phyloP scores from a whole-genome alignment of 2,329 filamentous ascomycete species.

The Neurospora crassa region DNA sequence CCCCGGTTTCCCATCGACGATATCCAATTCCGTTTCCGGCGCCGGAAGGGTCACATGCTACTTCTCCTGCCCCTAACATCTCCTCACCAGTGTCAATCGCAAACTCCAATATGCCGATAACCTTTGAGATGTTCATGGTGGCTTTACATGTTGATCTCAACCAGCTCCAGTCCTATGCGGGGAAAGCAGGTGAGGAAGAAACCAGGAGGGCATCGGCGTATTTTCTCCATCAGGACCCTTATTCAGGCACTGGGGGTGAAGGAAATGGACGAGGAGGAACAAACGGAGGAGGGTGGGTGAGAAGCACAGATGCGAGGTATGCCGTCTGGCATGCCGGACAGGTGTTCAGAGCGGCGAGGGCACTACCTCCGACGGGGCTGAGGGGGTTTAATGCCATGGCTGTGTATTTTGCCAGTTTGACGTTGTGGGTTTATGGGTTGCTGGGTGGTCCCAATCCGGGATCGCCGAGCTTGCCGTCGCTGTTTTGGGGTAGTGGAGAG shows the following conservation, averaged over 20 bases:
- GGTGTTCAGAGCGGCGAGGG: slow-evolving; percentile 16
- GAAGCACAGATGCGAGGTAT: slow-evolving; percentile 17
- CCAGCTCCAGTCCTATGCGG: slow-evolving; percentile 20
- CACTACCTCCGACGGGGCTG: slow-evolving; percentile 18
- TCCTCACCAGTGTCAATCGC: background rate
- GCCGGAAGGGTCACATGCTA: background rate
- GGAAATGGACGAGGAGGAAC: background rate
- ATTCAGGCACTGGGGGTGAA: background rate
- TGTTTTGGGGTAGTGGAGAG: background rate
- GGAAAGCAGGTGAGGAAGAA: slow-evolving; percentile 22
- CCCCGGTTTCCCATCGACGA: background rate
- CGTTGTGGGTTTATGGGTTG: slow-evolving; percentile 21
- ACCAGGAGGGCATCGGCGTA: slow-evolving; percentile 14
- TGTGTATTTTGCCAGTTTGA: slow-evolving; percentile 20
- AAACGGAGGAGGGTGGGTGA: slow-evolving; percentile 14
- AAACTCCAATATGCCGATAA: slow-evolving; percentile 14
- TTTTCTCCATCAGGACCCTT: background rate
- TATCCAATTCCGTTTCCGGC: background rate
- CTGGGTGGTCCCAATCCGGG: slow-evolving; percentile 7
- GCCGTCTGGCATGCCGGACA: slow-evolving; percentile 22
- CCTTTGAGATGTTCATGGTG: slow-evolving; percentile 20
- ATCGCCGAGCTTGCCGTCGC: slow-evolving; percentile 1
- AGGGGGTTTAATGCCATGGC: slow-evolving; percentile 21
- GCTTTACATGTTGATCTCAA: slow-evolving; percentile 21
- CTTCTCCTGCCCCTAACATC: slow-evolving; percentile 2